These are phyloP conservation scores for Pachysandra terminalis DNA, from an alignment of 164 flowering plant species.

Conservation along the genomic window DNA sequence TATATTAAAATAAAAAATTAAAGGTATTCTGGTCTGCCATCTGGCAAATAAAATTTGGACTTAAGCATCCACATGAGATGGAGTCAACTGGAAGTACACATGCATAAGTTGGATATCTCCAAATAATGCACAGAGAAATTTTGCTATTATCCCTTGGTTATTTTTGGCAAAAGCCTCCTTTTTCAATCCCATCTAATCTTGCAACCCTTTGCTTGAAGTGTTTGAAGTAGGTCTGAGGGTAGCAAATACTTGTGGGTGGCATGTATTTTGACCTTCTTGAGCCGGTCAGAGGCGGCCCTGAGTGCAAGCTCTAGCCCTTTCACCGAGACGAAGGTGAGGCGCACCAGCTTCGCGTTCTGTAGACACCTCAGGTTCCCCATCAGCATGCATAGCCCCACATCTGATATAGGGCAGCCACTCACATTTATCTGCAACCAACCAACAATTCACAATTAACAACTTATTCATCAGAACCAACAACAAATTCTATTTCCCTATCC, in stretches of 20 bases:
- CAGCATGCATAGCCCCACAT: constrained; percentile 46
- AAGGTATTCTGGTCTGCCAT: too few species aligned
- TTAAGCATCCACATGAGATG: too few species aligned
- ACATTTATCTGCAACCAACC: constrained; percentile 52
- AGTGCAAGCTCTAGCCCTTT: constrained; percentile 65
- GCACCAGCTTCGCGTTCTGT: constrained; percentile 61
- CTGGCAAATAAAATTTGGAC: too few species aligned
- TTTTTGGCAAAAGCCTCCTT: too few species aligned
- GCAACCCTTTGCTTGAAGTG: constrained; percentile 52
- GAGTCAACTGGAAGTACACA: too few species aligned
- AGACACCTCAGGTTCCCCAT: constrained; percentile 59
- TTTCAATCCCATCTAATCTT: constrained; percentile 51
- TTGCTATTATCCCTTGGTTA: too few species aligned
- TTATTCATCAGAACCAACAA: neutral
- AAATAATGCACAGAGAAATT: too few species aligned
- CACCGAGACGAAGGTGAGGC: constrained; percentile 41
- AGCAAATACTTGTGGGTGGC: constrained; percentile 39
- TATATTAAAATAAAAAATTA: too few species aligned
- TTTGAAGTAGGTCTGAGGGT: constrained; percentile 40
- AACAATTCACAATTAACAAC: neutral
- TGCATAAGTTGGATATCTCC: too few species aligned
- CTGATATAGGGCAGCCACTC: constrained; percentile 49
- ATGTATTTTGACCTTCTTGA: constrained; percentile 65
- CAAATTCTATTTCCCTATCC: neutral
- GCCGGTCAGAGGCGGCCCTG: constrained; percentile 38